These are phyloP conservation scores for Botryosphaeria agaves DNA, from an alignment of 2,329 filamentous ascomycete genomes.

Conservation along the genomic window DNA sequence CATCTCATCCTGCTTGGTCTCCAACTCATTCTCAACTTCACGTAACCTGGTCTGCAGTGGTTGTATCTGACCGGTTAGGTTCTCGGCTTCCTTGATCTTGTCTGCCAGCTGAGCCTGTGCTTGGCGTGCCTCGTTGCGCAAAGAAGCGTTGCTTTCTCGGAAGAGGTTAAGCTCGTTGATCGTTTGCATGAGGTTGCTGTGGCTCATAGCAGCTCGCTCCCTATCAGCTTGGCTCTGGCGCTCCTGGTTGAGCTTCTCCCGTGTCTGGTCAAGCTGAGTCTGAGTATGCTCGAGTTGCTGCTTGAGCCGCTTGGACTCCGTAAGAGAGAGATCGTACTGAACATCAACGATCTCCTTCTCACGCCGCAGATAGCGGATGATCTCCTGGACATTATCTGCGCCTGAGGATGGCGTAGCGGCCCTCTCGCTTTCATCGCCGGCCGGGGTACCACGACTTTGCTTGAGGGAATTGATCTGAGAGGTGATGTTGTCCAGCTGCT, in stretches of 20 bases:
- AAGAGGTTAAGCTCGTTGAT: slow-evolving; percentile 91
- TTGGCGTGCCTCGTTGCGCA: slow-evolving; percentile 72
- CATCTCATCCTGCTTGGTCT: slow-evolving; percentile 73
- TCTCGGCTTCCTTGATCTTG: slow-evolving; percentile 57
- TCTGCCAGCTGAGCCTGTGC: slow-evolving; percentile 59
- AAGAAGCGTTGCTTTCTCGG: slow-evolving; percentile 81
- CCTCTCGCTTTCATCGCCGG: slow-evolving; percentile 30
- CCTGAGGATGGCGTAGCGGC: slow-evolving; percentile 38
- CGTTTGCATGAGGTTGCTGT: slow-evolving; percentile 85
- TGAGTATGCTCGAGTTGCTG: slow-evolving; percentile 82
- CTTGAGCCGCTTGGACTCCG: slow-evolving; percentile 75
- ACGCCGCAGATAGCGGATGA: slow-evolving; percentile 77
- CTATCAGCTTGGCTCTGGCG: slow-evolving; percentile 58
- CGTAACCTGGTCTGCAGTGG: slow-evolving; percentile 66
- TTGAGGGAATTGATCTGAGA: slow-evolving; percentile 66
- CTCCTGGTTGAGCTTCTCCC: slow-evolving; percentile 81
- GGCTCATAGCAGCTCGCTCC: slow-evolving; percentile 55
- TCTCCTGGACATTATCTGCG: slow-evolving; percentile 65
- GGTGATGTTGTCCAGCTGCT: slow-evolving; percentile 72
- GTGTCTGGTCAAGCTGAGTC: slow-evolving; percentile 72
- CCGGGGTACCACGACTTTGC: slow-evolving; percentile 45
- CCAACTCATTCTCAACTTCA: slow-evolving; percentile 66
- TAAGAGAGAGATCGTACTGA: slow-evolving; percentile 77
- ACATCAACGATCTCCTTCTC: slow-evolving; percentile 98
- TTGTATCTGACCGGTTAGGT: slow-evolving; percentile 57